Base-by-base conservation (phyloP, 768 basidiomycete species). In the Suillus lakei region DNA sequence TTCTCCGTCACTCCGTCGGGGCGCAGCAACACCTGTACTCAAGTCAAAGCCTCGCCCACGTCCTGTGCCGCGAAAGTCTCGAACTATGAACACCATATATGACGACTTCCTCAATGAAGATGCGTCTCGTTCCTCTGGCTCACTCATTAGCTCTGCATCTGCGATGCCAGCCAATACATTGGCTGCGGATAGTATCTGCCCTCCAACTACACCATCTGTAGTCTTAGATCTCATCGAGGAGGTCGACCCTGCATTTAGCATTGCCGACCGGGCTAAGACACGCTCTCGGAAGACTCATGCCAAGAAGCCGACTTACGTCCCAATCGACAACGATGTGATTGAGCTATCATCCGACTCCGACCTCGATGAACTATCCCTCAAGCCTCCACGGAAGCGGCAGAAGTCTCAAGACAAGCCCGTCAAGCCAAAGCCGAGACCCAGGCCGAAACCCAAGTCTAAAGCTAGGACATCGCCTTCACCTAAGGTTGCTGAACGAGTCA, bases 201-300 rank as follows among this genome's bases (percentile, higher is more conserved):
- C 69, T 62, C 67, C 63, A n/a, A 64, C 69, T 8, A 55, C 67
- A 0, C 66, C 74, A 1, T 44, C 65, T n/a, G 51, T 23, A 39
- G 34, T 68, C 36, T 66, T 69, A 7, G 68, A 65, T 13, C n/a
- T 13, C 2, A n/a, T 56, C 10, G 72, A 62, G 0, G 74, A 76
- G 44, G 43, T 34, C 32, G 71, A 72, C 43, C 71, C 68, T 53
- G 69, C 72, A 6, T 69, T 78, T 50, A 82, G 74, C 66, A 86
- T 87, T 30, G 86, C 86, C n/a, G 86, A 88, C 48, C 80, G 86
- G 21, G 84, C 86, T 58, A 88, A 88, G 69, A 85, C 80, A 74
- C 85, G 86, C 21, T 79, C 83, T 63, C 76, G 86, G 28, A 78
- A 73, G 26, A 61, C 77, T 9, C 69, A 66, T 51, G 34, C 67